These are phyloP conservation scores for Erodium chrysanthum DNA, from an alignment of 441 rosid species.

Conservation along the genomic window DNA sequence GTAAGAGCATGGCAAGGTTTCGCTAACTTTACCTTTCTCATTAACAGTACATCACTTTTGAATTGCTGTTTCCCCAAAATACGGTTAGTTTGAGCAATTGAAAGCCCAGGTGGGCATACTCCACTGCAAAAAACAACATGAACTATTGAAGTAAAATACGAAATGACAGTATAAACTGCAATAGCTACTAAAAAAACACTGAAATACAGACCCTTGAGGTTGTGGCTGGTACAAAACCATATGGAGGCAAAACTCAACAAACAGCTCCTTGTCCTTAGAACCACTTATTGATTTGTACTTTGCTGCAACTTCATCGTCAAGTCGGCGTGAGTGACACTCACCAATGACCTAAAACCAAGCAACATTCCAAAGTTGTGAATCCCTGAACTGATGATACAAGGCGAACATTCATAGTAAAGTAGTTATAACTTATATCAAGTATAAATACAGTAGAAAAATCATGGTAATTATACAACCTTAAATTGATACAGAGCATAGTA, in stretches of 20 bases:
- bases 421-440: background rate
- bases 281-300: conserved; percentile 48
- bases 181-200: background rate
- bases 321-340: conserved; percentile 63
- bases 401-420: background rate
- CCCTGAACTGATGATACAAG: background rate
- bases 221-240: conserved; percentile 57
- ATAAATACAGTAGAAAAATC: background rate
- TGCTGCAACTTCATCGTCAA: conserved; percentile 51
- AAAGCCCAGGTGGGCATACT: conserved; percentile 79
- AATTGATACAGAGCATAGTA: background rate
- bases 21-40: conserved; percentile 50
- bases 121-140: conserved; percentile 41
- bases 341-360: conserved; percentile 61
- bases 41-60: conserved; percentile 55
- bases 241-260: conserved; percentile 78
- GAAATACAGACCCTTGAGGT: conserved; percentile 55
- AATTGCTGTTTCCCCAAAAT: conserved; percentile 59
- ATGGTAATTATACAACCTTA: background rate
- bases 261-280: conserved; percentile 51
- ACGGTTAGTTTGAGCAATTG: conserved; percentile 61
- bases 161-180: conserved; percentile 6
- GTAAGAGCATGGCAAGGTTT: conserved; percentile 13
- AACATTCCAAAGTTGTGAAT: conserved; percentile 8
- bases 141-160: conserved; percentile 18